Conservation (phyloP, 306 rosid genomes). For the Cucurbita maxima region DNA sequence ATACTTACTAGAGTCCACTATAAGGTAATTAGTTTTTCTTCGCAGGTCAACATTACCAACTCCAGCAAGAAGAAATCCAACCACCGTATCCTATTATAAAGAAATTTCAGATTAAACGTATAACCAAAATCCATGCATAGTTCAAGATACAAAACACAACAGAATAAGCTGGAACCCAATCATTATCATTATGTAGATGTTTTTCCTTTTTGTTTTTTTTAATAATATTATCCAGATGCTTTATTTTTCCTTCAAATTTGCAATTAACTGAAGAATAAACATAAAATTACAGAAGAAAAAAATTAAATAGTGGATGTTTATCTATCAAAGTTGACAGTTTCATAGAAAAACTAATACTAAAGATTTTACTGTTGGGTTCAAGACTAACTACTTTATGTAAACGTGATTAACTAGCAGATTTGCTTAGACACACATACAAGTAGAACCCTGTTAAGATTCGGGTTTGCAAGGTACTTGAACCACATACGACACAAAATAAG, state of each 20-base stretch:
- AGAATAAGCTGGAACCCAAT: neutral
- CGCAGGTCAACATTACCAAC: conserved; percentile 91
- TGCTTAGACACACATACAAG: neutral
- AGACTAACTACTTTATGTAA: neutral
- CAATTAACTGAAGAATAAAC: neutral
- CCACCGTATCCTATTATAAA: conserved; percentile 58
- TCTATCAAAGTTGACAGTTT: neutral
- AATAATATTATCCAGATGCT: neutral
- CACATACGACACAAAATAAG: neutral
- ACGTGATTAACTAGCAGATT: neutral
- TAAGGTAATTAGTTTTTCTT: conserved; percentile 86
- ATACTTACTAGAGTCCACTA: conserved; percentile 79
- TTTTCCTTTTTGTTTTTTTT: neutral
- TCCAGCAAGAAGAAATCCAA: conserved; percentile 91
- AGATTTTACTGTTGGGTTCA: neutral
- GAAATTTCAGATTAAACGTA: neutral
- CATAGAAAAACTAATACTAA: neutral
- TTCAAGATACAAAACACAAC: neutral
- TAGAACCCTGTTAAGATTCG: neutral
- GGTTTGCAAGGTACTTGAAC: neutral
- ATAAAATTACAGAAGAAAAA: neutral
- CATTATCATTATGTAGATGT: neutral
- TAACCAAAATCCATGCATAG: neutral
- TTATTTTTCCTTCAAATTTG: neutral
- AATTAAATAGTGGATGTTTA: neutral